These are phyloP conservation scores for Canna indica DNA, from an alignment of 176 grass and related monocot genomes.

Conservation along the genomic window DNA sequence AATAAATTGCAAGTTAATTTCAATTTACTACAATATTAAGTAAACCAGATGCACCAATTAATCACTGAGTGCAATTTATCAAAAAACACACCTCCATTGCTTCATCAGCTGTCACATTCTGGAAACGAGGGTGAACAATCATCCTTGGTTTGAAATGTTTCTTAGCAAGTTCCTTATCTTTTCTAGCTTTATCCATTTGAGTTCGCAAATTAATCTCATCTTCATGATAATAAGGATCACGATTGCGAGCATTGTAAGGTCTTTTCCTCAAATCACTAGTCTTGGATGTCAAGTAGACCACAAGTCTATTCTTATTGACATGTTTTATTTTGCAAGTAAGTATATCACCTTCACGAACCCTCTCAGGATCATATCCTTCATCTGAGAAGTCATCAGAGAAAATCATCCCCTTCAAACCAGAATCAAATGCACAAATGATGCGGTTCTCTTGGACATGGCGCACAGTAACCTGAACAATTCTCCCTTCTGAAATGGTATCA, in stretches of 20 bases:
- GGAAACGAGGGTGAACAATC: conserved; percentile 97
- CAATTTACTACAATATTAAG: neutral
- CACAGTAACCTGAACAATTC: conserved; percentile 88
- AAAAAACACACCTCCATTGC: conserved; percentile 62
- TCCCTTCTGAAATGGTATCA: conserved; percentile 82
- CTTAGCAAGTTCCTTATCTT: conserved; percentile 77
- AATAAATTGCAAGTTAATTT: conserved; percentile 14
- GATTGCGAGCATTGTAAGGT: conserved; percentile 39
- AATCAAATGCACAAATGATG: conserved; percentile 84
- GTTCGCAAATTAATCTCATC: conserved; percentile 37
- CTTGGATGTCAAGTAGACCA: conserved; percentile 77
- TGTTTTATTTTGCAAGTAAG: conserved; percentile 81
- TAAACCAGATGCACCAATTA: neutral
- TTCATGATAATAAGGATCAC: conserved; percentile 76
- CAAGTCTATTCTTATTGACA: conserved; percentile 71
- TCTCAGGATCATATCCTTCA: conserved; percentile 48
- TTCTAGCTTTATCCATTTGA: conserved; percentile 56
- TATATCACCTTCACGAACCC: conserved; percentile 79
- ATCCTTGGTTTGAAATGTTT: conserved; percentile 94
- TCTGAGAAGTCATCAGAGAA: conserved; percentile 75
- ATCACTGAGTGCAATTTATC: neutral
- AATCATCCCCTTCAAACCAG: conserved; percentile 85
- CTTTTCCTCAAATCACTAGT: conserved; percentile 49
- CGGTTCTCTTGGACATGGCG: conserved; percentile 69
- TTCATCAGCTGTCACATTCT: conserved; percentile 89